Conservation (phyloP, 768 basidiomycete species). For the Paxillus rubicundulus region DNA sequence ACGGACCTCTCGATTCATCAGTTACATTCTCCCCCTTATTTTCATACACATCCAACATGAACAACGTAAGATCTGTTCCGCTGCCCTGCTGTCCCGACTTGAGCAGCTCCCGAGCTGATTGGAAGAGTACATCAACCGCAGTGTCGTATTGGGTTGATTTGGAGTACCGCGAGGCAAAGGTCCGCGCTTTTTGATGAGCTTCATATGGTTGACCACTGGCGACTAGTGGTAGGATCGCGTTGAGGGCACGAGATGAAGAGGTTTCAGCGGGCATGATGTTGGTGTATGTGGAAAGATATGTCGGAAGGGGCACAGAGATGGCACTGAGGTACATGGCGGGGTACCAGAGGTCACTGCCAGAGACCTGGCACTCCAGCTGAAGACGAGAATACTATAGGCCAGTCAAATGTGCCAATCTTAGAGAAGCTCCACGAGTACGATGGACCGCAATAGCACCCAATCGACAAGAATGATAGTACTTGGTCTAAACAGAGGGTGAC, state of each 20-base stretch:
- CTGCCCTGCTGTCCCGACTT: constrained; percentile 88
- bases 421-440: constrained; percentile 58
- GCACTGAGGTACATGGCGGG: background rate
- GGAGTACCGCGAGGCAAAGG: constrained; percentile 84
- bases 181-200: constrained; percentile 95
- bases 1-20: constrained; percentile 80
- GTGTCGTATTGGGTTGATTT: constrained; percentile 80
- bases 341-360: constrained; percentile 21
- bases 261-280: constrained; percentile 27
- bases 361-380: constrained; percentile 11
- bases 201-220: constrained; percentile 75
- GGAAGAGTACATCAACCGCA: constrained; percentile 92
- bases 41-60: constrained; percentile 84
- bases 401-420: constrained; percentile 47
- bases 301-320: background rate
- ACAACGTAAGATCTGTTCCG: constrained; percentile 80
- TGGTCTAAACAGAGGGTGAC: constrained; percentile 69
- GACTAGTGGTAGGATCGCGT: constrained; percentile 74
- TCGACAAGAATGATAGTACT: constrained; percentile 74
- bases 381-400: no score
- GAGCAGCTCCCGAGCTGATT: constrained; percentile 81
- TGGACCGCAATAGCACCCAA: constrained; percentile 60
- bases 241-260: constrained; percentile 64
- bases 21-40: constrained; percentile 64
- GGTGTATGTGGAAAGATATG: constrained; percentile 1